phyloP scores from a whole-genome alignment of 345 rosid genomes.

The Barbarea vulgaris region DNA sequence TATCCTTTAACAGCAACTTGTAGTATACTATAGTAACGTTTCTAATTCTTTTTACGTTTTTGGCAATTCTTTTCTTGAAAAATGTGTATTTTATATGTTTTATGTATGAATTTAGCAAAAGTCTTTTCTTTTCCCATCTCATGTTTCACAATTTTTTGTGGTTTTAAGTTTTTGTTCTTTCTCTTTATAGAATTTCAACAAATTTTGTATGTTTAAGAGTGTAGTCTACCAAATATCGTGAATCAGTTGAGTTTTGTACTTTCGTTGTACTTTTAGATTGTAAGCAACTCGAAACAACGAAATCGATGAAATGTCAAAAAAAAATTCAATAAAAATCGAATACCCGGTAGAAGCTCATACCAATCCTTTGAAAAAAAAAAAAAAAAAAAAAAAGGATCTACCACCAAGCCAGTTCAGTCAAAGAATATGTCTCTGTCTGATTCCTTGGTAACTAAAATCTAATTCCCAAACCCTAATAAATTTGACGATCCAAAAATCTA shows the following conservation, averaged over 20 bases:
- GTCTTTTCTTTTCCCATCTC: not conserved
- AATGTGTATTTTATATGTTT: slow-evolving; percentile 3
- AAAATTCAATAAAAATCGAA: not conserved
- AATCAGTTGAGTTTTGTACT: not conserved
- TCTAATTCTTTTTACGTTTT: not conserved
- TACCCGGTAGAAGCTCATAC: not conserved
- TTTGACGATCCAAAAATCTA: not conserved
- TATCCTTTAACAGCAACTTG: slow-evolving; percentile 44
- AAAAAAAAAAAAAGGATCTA: not conserved
- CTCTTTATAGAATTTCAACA: not conserved
- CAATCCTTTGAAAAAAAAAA: not conserved
- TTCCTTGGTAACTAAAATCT: not conserved
- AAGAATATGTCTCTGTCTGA: not conserved
- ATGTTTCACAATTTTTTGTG: not conserved
- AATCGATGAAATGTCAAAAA: not conserved
- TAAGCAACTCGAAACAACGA: not conserved
- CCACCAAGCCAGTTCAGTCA: not conserved
- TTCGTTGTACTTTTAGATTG: not conserved
- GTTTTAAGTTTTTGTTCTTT: not conserved
- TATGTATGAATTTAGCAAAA: not conserved
- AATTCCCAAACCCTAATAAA: not conserved
- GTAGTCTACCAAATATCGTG: not conserved
- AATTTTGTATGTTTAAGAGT: not conserved
- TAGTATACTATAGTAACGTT: not conserved
- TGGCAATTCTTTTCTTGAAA: not conserved